Evolutionary conservation across 148 eudicot species (phyloP).

Genomic region (Silene conica): DNA sequence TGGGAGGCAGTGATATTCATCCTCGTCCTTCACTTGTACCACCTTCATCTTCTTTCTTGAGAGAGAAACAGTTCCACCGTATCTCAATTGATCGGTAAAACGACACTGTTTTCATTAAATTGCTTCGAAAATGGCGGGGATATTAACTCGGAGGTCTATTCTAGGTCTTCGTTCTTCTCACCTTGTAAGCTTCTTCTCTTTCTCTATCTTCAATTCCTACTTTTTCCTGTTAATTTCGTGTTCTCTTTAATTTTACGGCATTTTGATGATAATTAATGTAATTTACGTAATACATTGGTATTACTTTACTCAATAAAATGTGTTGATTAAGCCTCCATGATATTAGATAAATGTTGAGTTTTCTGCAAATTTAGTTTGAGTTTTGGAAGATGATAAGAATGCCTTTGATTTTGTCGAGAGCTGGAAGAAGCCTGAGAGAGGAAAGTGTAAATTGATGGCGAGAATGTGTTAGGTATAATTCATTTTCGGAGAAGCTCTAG

Average conservation of each 20-base stretch:
- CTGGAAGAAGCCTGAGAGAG: not conserved
- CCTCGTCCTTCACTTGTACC: not conserved
- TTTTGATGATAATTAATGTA: not conserved
- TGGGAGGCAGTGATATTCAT: slow-evolving; percentile 2
- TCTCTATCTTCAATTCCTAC: slow-evolving; percentile 23
- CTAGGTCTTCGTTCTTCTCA: slow-evolving; percentile 55
- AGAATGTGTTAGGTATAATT: not conserved
- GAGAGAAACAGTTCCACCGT: not conserved
- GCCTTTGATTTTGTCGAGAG: not conserved
- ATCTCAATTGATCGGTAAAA: slow-evolving; percentile 7
- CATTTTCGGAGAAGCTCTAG: too few relatives aligned
- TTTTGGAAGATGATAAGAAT: not conserved
- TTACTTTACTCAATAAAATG: not conserved
- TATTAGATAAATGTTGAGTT: not conserved
- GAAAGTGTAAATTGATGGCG: not conserved
- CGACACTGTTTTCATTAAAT: not conserved
- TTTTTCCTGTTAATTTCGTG: not conserved
- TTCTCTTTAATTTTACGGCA: not conserved
- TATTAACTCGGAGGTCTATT: slow-evolving; percentile 66
- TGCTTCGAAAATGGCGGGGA: slow-evolving; percentile 48
- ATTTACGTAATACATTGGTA: not conserved
- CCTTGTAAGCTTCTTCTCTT: slow-evolving; percentile 37
- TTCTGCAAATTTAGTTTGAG: not conserved
- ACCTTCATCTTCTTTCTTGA: not conserved
- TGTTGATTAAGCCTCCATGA: not conserved